Evolutionary conservation across 1,284 basidiomycete species (phyloP).

Genomic region (Xerocomus amazonicus): DNA sequence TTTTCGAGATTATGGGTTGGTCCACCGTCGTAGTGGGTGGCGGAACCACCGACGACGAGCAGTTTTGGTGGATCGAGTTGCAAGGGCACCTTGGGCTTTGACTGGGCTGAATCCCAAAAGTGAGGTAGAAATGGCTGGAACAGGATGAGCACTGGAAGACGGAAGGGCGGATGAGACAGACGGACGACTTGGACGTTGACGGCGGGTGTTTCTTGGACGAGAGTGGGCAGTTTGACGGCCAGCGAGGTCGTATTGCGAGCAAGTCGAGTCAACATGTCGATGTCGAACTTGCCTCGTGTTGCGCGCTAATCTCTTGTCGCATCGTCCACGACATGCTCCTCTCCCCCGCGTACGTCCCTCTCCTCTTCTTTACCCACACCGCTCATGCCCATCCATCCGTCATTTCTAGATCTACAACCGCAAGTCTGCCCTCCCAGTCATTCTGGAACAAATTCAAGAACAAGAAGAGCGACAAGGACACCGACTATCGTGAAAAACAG

Average conservation of each 20-base stretch:
- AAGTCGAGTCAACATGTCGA: neutral
- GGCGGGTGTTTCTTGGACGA: slow-evolving; percentile 42
- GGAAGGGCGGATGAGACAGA: slow-evolving; percentile 7
- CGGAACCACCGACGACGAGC: slow-evolving; percentile 65
- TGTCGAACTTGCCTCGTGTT: slow-evolving; percentile 30
- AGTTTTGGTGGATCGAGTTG: slow-evolving; percentile 54
- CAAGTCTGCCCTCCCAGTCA: slow-evolving; percentile 53
- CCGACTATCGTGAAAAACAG: slow-evolving; percentile 48
- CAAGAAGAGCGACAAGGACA: slow-evolving; percentile 53
- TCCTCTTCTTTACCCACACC: slow-evolving; percentile 12
- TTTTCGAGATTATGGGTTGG: slow-evolving; percentile 58
- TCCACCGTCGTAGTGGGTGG: slow-evolving; percentile 61
- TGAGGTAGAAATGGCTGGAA: slow-evolving; percentile 69
- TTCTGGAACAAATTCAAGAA: slow-evolving; percentile 73
- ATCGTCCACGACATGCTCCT: slow-evolving; percentile 54
- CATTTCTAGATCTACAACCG: slow-evolving; percentile 54
- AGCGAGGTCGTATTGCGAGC: neutral
- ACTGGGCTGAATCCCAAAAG: slow-evolving; percentile 60
- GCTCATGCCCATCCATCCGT: slow-evolving; percentile 24
- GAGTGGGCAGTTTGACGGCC: slow-evolving; percentile 55
- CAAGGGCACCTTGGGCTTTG: slow-evolving; percentile 30
- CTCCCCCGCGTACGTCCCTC: slow-evolving; percentile 67
- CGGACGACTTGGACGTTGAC: slow-evolving; percentile 57
- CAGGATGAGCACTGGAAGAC: neutral
- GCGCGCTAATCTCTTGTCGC: slow-evolving; percentile 11